Evolutionary conservation across 192 early-diverging fungal species (phyloP).

Genomic region (Umbelopsis ramanniana): DNA sequence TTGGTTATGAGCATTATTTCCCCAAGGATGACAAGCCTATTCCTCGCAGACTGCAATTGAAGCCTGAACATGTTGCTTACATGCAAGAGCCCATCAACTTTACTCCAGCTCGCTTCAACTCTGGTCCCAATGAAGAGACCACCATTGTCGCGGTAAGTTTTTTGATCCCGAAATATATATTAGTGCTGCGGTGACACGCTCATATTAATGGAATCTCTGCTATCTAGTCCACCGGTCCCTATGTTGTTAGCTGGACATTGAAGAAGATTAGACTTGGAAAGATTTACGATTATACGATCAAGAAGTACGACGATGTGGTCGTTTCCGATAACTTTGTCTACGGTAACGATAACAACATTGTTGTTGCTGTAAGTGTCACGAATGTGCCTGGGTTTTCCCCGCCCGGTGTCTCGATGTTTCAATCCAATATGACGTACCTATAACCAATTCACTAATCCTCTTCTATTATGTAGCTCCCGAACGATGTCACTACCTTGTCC

Average conservation of each 20-base stretch:
- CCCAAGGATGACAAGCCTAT: slow-evolving; percentile 62
- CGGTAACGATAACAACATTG: slow-evolving; percentile 80
- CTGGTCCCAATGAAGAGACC: slow-evolving; percentile 73
- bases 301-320: slow-evolving; percentile 79
- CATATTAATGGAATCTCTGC: no score
- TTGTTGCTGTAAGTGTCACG: slow-evolving; percentile 62
- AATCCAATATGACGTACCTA: not conserved
- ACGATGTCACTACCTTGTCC: slow-evolving; percentile 13
- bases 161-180: no score
- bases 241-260: slow-evolving; percentile 93
- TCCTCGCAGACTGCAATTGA: slow-evolving; percentile 78
- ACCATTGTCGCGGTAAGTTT: slow-evolving; percentile 73
- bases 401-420: no score
- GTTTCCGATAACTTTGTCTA: slow-evolving; percentile 93
- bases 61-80: slow-evolving; percentile 86
- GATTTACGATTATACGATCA: slow-evolving; percentile 84
- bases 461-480: slow-evolving; percentile 2
- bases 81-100: slow-evolving; percentile 74
- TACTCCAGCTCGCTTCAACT: slow-evolving; percentile 90
- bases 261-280: slow-evolving; percentile 77
- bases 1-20: slow-evolving; percentile 75
- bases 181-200: no score
- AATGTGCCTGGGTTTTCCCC: no score
- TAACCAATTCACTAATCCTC: not conserved
- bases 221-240: slow-evolving; percentile 72